These are phyloP conservation scores for Yarrowia sp. DNA, from an alignment of 805 yeast genomes.

Conservation along the genomic window DNA sequence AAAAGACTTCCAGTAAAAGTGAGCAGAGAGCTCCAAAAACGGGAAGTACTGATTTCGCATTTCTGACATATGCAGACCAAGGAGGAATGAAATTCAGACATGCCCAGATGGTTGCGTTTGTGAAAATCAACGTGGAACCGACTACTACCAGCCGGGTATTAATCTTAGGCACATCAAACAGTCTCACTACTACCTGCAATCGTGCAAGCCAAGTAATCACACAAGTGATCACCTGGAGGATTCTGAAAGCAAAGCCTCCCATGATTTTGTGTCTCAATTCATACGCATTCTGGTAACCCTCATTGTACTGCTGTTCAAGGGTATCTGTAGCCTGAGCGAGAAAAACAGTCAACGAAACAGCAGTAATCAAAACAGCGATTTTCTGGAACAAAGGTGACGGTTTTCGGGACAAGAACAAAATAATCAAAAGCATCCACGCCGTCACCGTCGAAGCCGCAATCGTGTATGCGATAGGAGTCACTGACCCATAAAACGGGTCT, in stretches of 20 bases:
- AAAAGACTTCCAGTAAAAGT: constrained; percentile 35
- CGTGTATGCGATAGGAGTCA: constrained; percentile 39
- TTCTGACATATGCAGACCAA: constrained; percentile 24
- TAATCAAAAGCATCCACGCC: constrained; percentile 67
- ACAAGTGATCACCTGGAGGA: constrained; percentile 45
- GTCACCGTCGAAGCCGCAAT: constrained; percentile 42
- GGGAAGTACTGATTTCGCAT: constrained; percentile 37
- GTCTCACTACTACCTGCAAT: constrained; percentile 49
- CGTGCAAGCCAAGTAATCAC: constrained; percentile 54
- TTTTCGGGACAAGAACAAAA: constrained; percentile 55
- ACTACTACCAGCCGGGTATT: constrained; percentile 38
- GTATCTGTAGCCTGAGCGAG: constrained; percentile 48
- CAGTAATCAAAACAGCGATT: constrained; percentile 55
- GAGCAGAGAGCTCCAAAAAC: constrained; percentile 36
- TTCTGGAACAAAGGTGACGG: constrained; percentile 58
- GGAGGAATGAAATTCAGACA: constrained; percentile 31
- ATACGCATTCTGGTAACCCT: constrained; percentile 53
- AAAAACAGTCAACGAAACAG: constrained; percentile 54
- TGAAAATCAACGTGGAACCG: constrained; percentile 40
- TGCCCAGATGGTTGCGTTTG: constrained; percentile 36
- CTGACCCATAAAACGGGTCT: constrained; percentile 38
- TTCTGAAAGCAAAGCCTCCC: constrained; percentile 41
- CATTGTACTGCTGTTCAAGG: constrained; percentile 50
- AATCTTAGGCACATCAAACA: constrained; percentile 41
- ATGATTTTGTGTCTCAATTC: constrained; percentile 44